These are phyloP conservation scores for Viola pubescens DNA, from an alignment of 441 rosid genomes.

Conservation along the genomic window DNA sequence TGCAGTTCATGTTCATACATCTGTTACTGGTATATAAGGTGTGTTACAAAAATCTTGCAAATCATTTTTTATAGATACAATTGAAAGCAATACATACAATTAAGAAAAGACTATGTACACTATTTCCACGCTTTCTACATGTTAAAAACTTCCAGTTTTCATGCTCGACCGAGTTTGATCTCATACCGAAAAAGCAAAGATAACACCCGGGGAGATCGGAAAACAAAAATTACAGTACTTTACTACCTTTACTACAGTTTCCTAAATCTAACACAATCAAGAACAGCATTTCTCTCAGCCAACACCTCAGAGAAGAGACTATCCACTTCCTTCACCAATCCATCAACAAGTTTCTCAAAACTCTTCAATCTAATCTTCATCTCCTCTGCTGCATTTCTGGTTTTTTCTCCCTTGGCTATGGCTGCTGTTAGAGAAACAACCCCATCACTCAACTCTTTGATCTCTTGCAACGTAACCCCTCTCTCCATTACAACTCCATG, in stretches of 20 bases:
- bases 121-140: too few species aligned
- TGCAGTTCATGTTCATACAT: not conserved
- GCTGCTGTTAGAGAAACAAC: slow-evolving; percentile 32
- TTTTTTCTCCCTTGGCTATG: slow-evolving; percentile 14
- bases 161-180: too few species aligned
- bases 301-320: slow-evolving; percentile 38
- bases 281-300: slow-evolving; percentile 42
- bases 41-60: not conserved
- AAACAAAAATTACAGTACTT: not conserved
- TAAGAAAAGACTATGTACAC: slow-evolving; percentile 11
- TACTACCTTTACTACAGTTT: slow-evolving; percentile 20
- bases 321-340: slow-evolving; percentile 33
- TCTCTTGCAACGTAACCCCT: slow-evolving; percentile 31
- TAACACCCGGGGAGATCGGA: not conserved
- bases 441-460: slow-evolving; percentile 37
- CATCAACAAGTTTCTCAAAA: slow-evolving; percentile 37
- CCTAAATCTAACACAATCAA: slow-evolving; percentile 27
- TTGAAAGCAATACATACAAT: not conserved
- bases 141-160: too few species aligned
- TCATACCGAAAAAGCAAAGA: too few species aligned
- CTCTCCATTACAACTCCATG: slow-evolving; percentile 18
- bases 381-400: slow-evolving; percentile 28
- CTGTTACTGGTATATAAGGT: not conserved
- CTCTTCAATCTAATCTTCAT: slow-evolving; percentile 29
- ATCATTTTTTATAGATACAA: not conserved